A percentile compares a stretch with the other conserved stretches of the same genome.
phyloP scores from a whole-genome alignment of 139 green algal species.

The Eudorina sp. region DNA sequence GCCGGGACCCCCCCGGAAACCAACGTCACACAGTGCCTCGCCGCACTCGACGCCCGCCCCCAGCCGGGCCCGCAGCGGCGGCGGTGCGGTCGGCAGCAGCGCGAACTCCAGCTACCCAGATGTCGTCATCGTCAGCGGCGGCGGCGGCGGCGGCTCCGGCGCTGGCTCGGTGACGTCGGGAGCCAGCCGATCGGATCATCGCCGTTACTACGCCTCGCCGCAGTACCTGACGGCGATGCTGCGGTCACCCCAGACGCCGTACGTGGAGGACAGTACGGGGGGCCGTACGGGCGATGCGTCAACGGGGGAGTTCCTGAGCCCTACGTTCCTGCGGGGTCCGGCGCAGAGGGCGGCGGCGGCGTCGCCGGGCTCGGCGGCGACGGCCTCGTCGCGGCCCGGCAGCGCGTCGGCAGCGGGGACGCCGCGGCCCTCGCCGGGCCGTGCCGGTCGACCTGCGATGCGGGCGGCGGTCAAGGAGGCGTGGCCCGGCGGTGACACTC shows the following conservation, averaged over 20 bases:
- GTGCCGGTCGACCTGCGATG: neutral
- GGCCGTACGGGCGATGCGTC: neutral
- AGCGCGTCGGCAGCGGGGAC: too few relatives aligned
- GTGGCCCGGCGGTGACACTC: neutral
- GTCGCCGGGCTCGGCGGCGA: neutral
- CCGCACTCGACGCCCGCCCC: too few relatives aligned
- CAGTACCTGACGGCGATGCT: slow-evolving; percentile 6
- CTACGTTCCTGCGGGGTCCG: neutral
- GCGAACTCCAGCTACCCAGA: neutral
- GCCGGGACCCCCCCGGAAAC: neutral
- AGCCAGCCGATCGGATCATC: too few relatives aligned
- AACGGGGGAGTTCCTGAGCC: neutral
- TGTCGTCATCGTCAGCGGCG: neutral
- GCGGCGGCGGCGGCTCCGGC: too few relatives aligned
- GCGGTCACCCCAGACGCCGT: neutral
- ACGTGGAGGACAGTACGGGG: neutral
- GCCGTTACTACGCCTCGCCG: neutral
- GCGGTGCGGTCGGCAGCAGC: neutral
- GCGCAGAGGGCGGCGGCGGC: neutral
- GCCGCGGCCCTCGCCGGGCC: neutral
- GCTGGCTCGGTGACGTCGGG: too few relatives aligned
- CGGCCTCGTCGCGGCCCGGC: too few relatives aligned
- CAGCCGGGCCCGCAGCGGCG: neutral
- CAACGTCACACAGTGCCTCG: neutral
- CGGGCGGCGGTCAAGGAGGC: neutral